Evolutionary conservation across 2,329 filamentous ascomycete genomes (phyloP), one percentile per base, ranked within the genome.

Genomic region (Aureobasidium sp.): DNA sequence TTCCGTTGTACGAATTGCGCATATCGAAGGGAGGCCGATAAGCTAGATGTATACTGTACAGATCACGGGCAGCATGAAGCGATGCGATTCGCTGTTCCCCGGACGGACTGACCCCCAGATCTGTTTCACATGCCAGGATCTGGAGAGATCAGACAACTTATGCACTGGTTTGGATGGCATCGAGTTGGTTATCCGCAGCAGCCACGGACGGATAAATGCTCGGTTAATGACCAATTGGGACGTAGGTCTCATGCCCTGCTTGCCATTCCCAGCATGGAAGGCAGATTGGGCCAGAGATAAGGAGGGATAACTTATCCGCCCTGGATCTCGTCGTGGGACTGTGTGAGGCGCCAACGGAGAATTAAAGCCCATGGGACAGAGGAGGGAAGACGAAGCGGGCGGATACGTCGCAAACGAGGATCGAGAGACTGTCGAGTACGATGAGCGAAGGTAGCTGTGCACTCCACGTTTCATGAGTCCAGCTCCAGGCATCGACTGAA

Each of bases 41-140:
- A 30, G 24, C n/a, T 48, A 22, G 4, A 41, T n/a, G n/a, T n/a
- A n/a, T n/a, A n/a, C n/a, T n/a, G n/a, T 32, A 17, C 35, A 14
- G 8, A 34, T 51, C 25, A 14, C 6, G 21, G 30, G 21, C 19
- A 27, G 44, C 44, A 48, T 48, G 32, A 5, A 45, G 41, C 41
- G 34, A 45, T 10, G 32, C 21, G 27, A 27, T 37, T 37, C 32
- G 45, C 24, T 39, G 22, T 50, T 25, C 48, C 48, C 48, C 48
- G 11, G 48, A 51, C 45, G 27, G 32, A 38, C 8, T 51, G 37
- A 21, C 24, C 48, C 34, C 35, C 48, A 51, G 27, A 14, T 22
- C 30, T 39, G 45, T 49, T 51, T 51, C 48, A 51, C 37, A 41
- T 51, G 48, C 32, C 35, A 40, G 32, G 4, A 41, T 41, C 48